A percentile compares a stretch with the other conserved stretches of the same genome.
phyloP scores from a whole-genome alignment of 2,329 filamentous ascomycete genomes.

The Talaromyces sp. region DNA sequence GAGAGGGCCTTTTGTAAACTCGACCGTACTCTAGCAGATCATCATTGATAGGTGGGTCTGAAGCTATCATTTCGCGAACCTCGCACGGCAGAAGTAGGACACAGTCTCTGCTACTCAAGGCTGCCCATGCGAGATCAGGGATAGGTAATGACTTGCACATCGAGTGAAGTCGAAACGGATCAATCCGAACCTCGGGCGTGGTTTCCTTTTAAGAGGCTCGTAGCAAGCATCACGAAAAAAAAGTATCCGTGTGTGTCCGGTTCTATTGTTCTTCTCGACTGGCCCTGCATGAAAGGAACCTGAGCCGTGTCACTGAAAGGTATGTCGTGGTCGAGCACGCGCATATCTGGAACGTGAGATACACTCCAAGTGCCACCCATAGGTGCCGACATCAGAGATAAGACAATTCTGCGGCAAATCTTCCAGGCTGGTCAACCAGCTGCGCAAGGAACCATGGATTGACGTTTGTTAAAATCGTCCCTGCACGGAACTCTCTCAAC shows the following conservation, averaged over 20 bases:
- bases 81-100: slow-evolving; percentile 16
- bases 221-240: slow-evolving; percentile 18
- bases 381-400: slow-evolving; percentile 15
- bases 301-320: neutral
- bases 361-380: slow-evolving; percentile 8
- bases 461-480: neutral
- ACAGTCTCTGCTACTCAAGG: neutral
- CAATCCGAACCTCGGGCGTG: neutral
- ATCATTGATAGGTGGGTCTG: slow-evolving; percentile 8
- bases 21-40: slow-evolving; percentile 5
- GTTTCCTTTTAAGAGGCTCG: slow-evolving; percentile 2
- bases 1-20: slow-evolving; percentile 13
- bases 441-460: neutral
- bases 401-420: neutral
- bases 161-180: slow-evolving; percentile 1
- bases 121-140: neutral
- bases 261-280: neutral
- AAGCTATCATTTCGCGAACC: slow-evolving; percentile 16
- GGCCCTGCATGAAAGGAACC: slow-evolving; percentile 16
- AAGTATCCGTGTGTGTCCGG: slow-evolving; percentile 7
- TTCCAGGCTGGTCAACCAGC: neutral
- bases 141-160: slow-evolving; percentile 13
- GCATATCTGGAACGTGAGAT: slow-evolving; percentile 6
- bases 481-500: neutral
- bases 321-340: slow-evolving; percentile 11